Conservation (phyloP, 352 stramenopile genomes). For the Pythium folliculosum region DNA sequence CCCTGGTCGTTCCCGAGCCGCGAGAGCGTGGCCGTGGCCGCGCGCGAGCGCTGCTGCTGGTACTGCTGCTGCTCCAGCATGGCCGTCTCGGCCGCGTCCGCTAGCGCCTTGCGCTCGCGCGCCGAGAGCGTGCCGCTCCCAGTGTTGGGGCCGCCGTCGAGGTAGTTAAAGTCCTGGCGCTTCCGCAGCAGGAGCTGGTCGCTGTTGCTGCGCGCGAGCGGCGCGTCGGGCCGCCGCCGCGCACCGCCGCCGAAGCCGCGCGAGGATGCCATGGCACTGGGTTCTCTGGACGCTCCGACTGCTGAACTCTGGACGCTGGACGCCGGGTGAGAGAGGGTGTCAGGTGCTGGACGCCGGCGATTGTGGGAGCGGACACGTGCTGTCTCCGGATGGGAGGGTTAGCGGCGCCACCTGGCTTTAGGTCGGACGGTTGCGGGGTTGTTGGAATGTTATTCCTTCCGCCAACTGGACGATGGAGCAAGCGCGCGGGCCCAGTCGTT, state of each 20-base stretch:
- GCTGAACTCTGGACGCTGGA: constrained; percentile 5
- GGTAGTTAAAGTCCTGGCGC: constrained; percentile 24
- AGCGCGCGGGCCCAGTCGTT: neutral
- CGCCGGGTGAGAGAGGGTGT: neutral
- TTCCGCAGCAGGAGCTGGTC: constrained; percentile 27
- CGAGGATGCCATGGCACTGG: constrained; percentile 10
- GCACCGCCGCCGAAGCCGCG: neutral
- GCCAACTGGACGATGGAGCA: neutral
- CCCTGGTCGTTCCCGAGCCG: constrained; percentile 20
- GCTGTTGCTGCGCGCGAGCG: constrained; percentile 27
- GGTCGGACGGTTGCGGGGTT: constrained; percentile 8
- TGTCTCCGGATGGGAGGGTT: neutral
- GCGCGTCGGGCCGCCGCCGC: neutral
- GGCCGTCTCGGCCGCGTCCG: constrained; percentile 18
- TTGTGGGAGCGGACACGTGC: no score
- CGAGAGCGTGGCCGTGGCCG: constrained; percentile 12
- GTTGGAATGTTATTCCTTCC: neutral
- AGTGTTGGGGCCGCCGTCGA: constrained; percentile 12
- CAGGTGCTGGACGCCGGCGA: no score
- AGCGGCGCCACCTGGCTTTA: neutral
- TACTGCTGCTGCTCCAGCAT: constrained; percentile 16
- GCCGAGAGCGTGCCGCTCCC: neutral
- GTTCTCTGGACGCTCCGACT: neutral
- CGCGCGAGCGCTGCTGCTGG: constrained; percentile 10
- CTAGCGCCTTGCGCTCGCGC: constrained; percentile 25